Percentiles rank a stretch among this genome's conserved stretches.
phyloP scores from a whole-genome alignment of 2,329 filamentous ascomycete species.

The Sporothrix globosa region DNA sequence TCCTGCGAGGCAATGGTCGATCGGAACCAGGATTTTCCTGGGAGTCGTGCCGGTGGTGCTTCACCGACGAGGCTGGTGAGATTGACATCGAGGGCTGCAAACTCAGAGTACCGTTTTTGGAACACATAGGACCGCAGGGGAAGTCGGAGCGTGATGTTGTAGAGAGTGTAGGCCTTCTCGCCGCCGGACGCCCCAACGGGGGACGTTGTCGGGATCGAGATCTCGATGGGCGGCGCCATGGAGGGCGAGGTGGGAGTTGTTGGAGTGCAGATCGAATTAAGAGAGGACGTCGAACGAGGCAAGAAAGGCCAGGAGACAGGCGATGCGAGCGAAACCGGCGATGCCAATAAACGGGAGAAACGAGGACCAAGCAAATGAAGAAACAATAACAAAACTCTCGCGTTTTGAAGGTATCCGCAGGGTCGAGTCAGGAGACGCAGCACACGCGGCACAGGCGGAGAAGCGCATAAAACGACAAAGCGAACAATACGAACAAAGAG shows the following conservation, averaged over 20 bases:
- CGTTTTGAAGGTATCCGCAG: not conserved
- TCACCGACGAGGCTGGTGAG: constrained; percentile 63
- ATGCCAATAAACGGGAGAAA: not conserved
- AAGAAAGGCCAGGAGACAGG: not conserved
- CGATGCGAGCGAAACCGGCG: too few species aligned
- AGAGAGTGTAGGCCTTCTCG: constrained; percentile 72
- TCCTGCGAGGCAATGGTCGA: constrained; percentile 70
- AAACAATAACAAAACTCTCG: not conserved
- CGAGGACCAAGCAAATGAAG: not conserved
- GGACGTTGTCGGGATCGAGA: constrained; percentile 69
- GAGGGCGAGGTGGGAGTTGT: not conserved
- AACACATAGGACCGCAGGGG: constrained; percentile 75
- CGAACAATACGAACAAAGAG: not conserved
- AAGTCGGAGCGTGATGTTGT: constrained; percentile 76
- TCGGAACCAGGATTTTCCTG: constrained; percentile 76
- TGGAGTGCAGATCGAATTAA: not conserved
- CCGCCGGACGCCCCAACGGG: constrained; percentile 53
- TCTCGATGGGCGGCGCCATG: constrained; percentile 68
- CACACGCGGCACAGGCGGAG: not conserved
- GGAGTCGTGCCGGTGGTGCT: constrained; percentile 68
- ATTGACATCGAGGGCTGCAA: constrained; percentile 65
- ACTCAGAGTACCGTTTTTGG: constrained; percentile 83
- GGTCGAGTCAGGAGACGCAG: not conserved
- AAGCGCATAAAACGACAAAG: too few species aligned
- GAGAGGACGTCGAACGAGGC: not conserved